Evolutionary conservation across 2,329 filamentous ascomycete species (phyloP), one percentile per base, ranked within the genome.

Genomic region (Dendryphion nanum): DNA sequence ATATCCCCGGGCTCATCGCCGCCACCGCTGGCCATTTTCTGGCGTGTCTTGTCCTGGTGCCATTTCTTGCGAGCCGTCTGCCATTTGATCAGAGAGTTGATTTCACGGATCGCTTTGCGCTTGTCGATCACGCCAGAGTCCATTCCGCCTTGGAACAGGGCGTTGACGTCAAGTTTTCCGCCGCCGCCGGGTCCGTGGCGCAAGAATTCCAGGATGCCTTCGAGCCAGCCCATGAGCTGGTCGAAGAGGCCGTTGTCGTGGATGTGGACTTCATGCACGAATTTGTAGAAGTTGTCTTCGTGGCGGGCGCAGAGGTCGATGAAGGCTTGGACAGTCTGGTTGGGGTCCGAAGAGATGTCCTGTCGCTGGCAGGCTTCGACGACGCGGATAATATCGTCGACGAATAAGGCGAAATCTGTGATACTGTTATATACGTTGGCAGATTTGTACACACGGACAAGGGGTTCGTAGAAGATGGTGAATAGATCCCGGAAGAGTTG

Each of bases 341-440:
- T 98, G 4, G 93, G 93, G 63, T 98, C 93, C 1, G 91, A 89
- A 2, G 88, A 90, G 31, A 93, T 85, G 62, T 97, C 93, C 62
- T 84, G 81, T 19, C 78, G 72, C 52, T 85, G 82, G 26, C 79
- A 81, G 30, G 76, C 75, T 55, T 84, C 81, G 36, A 85, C 79
- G 48, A 90, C 89, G 57, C 81, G 78, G 52, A 97, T 95, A 62
- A 90, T 86, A 63, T 98, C 93, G 58, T 96, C 89, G 37, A 93
- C 81, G 55, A 98, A 98, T 26, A 82, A 76, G 1, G 91, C 86
- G 70, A 98, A 97, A 66, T 98, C 93, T 1, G 91, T 97, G 43
- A 98, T 91, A 60, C 87, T 94, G 72, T 83, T 93, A 75, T 97
- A 97, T 18, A 98, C 91, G 55, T 97, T 98, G 48, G 93, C 93